phyloP scores from a whole-genome alignment of 2,329 filamentous ascomycete species.

The Aspergillus amoenus region DNA sequence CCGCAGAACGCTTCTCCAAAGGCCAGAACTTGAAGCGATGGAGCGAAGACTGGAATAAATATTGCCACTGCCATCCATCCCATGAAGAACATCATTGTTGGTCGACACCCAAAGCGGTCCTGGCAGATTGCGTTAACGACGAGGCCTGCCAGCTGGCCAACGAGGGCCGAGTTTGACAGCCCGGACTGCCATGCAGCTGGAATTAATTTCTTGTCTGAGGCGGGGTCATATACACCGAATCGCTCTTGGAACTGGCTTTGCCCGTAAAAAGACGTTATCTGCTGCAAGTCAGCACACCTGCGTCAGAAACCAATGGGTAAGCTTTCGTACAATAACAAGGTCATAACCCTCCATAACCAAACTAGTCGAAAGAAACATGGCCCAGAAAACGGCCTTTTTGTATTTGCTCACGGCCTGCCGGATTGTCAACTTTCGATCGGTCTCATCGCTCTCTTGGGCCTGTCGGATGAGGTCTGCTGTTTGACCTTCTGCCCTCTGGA shows the following conservation, averaged over 20 bases:
- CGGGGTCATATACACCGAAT: conserved; percentile 7
- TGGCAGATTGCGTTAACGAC: conserved; percentile 24
- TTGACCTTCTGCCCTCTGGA: background rate
- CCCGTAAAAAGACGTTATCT: conserved; percentile 14
- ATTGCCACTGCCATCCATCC: conserved; percentile 12
- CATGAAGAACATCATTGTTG: conserved; percentile 22
- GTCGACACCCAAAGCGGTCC: conserved; percentile 26
- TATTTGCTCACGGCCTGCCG: conserved; percentile 23
- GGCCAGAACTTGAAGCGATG: conserved; percentile 5
- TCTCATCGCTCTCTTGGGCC: conserved; percentile 18
- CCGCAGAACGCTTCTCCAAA: conserved; percentile 12
- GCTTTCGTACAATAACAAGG: conserved; percentile 16
- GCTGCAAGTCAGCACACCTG: background rate
- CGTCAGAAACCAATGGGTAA: no score
- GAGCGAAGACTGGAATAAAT: conserved; percentile 18
- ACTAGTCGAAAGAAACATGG: conserved; percentile 25
- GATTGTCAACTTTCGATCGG: conserved; percentile 28
- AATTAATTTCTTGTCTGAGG: conserved; percentile 10
- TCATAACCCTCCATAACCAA: conserved; percentile 32
- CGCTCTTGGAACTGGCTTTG: conserved; percentile 11
- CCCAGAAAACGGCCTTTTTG: conserved; percentile 30
- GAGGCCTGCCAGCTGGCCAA: conserved; percentile 22
- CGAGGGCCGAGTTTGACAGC: conserved; percentile 17
- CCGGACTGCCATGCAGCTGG: conserved; percentile 30
- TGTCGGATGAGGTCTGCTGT: conserved; percentile 8